Conservation (phyloP, 2,329 filamentous ascomycete species). For the Diaporthe sp. region DNA sequence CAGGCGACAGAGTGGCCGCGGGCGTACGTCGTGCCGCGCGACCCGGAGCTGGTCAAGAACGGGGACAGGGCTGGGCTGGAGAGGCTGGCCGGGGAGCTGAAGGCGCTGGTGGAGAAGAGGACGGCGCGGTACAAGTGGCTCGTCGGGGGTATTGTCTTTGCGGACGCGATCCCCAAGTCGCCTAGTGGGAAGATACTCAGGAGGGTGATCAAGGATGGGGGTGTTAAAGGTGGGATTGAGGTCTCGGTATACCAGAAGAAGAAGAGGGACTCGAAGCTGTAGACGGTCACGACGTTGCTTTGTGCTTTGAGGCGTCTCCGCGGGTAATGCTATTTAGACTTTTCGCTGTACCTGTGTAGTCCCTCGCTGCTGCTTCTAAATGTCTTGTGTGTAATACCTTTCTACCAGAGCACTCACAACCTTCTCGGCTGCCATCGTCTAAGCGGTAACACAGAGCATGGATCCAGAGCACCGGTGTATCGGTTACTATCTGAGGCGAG, state of each 20-base stretch:
- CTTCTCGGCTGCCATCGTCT: neutral
- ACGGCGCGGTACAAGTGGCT: conserved; percentile 76
- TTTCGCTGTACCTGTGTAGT: neutral
- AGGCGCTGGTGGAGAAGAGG: conserved; percentile 69
- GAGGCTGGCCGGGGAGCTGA: conserved; percentile 67
- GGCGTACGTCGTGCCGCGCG: conserved; percentile 65
- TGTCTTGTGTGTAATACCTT: neutral
- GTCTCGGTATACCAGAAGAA: conserved; percentile 64
- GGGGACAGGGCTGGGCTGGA: conserved; percentile 54
- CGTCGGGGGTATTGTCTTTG: conserved; percentile 76
- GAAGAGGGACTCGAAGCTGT: conserved; percentile 72
- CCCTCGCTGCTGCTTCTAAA: neutral
- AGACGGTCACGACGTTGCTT: conserved; percentile 41
- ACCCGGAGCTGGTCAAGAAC: conserved; percentile 40
- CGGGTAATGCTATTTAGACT: neutral
- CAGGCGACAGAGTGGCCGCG: conserved; percentile 72
- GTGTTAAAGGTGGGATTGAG: conserved; percentile 53
- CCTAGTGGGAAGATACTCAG: conserved; percentile 65
- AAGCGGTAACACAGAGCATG: neutral
- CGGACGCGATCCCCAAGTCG: conserved; percentile 79
- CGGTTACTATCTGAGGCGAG: no score
- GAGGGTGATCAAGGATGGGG: conserved; percentile 54
- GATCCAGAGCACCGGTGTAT: neutral
- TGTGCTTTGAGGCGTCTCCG: neutral
- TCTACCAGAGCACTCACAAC: neutral